phyloP scores from a whole-genome alignment of 2,329 filamentous ascomycete species.

The Coniella vitis region DNA sequence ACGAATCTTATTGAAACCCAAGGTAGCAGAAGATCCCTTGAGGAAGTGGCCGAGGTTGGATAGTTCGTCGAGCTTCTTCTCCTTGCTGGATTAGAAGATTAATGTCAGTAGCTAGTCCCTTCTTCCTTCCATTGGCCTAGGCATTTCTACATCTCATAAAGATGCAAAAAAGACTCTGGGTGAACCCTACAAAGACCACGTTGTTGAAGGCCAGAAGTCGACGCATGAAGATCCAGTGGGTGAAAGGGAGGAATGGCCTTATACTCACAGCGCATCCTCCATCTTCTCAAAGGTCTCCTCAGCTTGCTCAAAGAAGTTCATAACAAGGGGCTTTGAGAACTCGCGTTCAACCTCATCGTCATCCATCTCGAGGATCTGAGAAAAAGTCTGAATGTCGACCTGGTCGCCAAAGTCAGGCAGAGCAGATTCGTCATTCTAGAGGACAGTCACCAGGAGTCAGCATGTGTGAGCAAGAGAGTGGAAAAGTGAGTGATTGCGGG shows the following conservation, averaged over 20 bases:
- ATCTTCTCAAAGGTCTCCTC: slow-evolving; percentile 80
- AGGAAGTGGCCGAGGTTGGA: slow-evolving; percentile 89
- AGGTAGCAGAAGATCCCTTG: slow-evolving; percentile 92
- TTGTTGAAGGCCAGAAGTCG: not conserved
- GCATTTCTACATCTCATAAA: not conserved
- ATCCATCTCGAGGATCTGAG: slow-evolving; percentile 98
- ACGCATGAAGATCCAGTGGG: not conserved
- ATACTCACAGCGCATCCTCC: slow-evolving; percentile 71
- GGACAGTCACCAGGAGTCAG: not conserved
- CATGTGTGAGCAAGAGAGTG: not conserved
- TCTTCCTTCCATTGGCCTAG: not conserved
- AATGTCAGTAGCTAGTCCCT: not conserved
- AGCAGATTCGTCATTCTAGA: slow-evolving; percentile 24
- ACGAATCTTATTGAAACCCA: slow-evolving; percentile 84
- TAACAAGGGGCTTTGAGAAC: slow-evolving; percentile 84
- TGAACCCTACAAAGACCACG: not conserved
- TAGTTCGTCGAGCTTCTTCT: slow-evolving; percentile 64
- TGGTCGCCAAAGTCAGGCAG: slow-evolving; percentile 62
- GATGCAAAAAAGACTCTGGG: not conserved
- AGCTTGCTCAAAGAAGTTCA: slow-evolving; percentile 89
- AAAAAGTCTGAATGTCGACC: slow-evolving; percentile 76
- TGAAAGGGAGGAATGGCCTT: not conserved
- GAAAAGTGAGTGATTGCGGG: not conserved
- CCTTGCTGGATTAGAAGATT: slow-evolving; percentile 42
- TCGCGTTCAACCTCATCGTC: slow-evolving; percentile 79